These are phyloP conservation scores for Fusarium luffae DNA, from an alignment of 2,329 filamentous ascomycete genomes.

Conservation along the genomic window DNA sequence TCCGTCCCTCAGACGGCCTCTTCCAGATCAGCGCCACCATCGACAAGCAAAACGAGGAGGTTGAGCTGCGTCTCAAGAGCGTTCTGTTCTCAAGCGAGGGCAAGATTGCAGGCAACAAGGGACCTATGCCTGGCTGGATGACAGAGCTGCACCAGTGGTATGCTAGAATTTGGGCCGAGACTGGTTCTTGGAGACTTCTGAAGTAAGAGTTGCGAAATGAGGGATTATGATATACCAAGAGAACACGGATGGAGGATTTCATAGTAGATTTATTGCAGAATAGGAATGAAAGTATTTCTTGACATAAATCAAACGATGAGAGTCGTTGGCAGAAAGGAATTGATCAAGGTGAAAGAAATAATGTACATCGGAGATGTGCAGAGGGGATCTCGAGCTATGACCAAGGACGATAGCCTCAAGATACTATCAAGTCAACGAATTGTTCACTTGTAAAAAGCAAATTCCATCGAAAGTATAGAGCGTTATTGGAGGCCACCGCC, in stretches of 20 bases:
- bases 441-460: too few species aligned
- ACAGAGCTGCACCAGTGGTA: slow-evolving; percentile 55
- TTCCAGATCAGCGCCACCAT: slow-evolving; percentile 72
- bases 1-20: slow-evolving; percentile 71
- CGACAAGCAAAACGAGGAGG: slow-evolving; percentile 68
- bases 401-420: too few species aligned
- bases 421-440: too few species aligned
- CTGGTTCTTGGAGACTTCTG: slow-evolving; percentile 53
- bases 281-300: neutral
- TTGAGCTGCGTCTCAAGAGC: slow-evolving; percentile 74
- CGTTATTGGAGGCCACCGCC: too few species aligned
- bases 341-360: too few species aligned
- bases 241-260: neutral
- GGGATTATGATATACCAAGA: slow-evolving; percentile 15
- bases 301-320: too few species aligned
- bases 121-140: slow-evolving; percentile 46
- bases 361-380: too few species aligned
- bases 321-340: too few species aligned
- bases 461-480: too few species aligned
- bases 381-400: too few species aligned
- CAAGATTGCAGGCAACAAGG: slow-evolving; percentile 50
- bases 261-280: neutral
- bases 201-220: slow-evolving; percentile 33
- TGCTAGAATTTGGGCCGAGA: slow-evolving; percentile 53
- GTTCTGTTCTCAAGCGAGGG: slow-evolving; percentile 64